Evolutionary conservation across 805 yeast genomes (phyloP), one percentile per base, ranked within the genome.

Genomic region (Clavispora carvajalis): DNA sequence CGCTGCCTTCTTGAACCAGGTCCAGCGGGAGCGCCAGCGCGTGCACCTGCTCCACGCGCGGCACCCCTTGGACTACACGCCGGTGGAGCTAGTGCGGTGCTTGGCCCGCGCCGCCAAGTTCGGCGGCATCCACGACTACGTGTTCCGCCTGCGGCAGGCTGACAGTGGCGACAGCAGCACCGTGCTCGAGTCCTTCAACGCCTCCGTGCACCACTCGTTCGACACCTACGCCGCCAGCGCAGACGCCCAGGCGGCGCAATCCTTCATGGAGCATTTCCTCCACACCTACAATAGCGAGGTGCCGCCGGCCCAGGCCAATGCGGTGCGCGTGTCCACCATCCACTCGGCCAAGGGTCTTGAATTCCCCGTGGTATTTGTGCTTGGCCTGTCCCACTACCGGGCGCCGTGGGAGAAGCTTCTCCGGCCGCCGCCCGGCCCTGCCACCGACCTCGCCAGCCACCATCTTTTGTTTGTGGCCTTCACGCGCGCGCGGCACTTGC

Each of bases 321-420:
- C 29, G 55, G 67, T 83, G 6, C 78, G 77, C 37, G 48, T 83
- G 1, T 78, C 88, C 0, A 85, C 91, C 0, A 74, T 85, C 2
- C 91, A 85, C 57, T 69, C 85, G 0, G 79, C 90, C 1, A 85
- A 85, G 49, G 91, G 93, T 0, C 57, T 82, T 4, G 89, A 84
- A 46, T 82, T 78, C 49, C 88, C 89, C 0, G 66, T 82, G 10
- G 87, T 81, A 1, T 82, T 83, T 56, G 49, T 82, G 37, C 40
- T 43, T 38, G 51, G 56, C 31, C 16, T 37, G 24, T 5, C 13
- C 8, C 8, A 17, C n/a, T 19, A 12, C 33, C 12, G 18, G 33
- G 38, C 46, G 31, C 31, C 38, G n/a, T 47, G 51, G 51, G 51
- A 47, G 25, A 43, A 44, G 22, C 39, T 16, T 26, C 40, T n/a